Base-by-base conservation (phyloP, 306 rosid genomes). In the Boehmeria nivea region DNA sequence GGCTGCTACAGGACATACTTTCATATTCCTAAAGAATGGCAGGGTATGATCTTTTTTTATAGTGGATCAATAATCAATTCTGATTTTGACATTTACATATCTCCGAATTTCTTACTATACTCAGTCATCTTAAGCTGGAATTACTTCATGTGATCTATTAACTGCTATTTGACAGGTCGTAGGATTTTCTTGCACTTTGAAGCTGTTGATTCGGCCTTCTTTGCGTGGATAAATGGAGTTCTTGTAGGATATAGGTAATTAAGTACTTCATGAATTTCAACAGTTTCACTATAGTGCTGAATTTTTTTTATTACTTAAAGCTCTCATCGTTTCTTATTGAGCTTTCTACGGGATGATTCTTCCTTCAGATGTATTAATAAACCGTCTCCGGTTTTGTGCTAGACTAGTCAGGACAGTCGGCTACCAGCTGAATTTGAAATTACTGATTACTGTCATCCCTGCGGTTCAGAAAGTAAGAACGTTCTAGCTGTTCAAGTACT, bases 141-240 rank as follows among this genome's bases (percentile, higher is more conserved):
- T 8, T 43, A 36, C 22, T 19, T 54, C 21, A 26, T 57, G 12
- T 77, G 27, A 44, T 43, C 14, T 40, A 26, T 36, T 42, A 25
- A 21, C 77, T 66, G 20, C 27, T 38, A 48, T 69, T 63, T 77
- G 64, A 65, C 80, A 91, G 96, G 96, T 71, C 83, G 95, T 63
- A 84, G 98, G 63, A 81, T 91, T 66, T 71, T 87, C 75, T 69
- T 91, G 75, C 98, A 91, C 67, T 91, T 91, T 57, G 93, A 91
- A 87, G 98, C 82, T 46, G 98, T 91, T 67, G 98, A 91, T 78
- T 91, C 96, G 51, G 96, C 96, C 23, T 91, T 91, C 68, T 91
- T 84, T 60, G 85, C 80, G 18, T 91, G 98, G 98, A 51, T 91
- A 68, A 91, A 91, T 56, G 98, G 95, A 58, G 73, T 71, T 53